These are phyloP conservation scores for Quercus lobata DNA, from an alignment of 331 rosid species.

Conservation along the genomic window DNA sequence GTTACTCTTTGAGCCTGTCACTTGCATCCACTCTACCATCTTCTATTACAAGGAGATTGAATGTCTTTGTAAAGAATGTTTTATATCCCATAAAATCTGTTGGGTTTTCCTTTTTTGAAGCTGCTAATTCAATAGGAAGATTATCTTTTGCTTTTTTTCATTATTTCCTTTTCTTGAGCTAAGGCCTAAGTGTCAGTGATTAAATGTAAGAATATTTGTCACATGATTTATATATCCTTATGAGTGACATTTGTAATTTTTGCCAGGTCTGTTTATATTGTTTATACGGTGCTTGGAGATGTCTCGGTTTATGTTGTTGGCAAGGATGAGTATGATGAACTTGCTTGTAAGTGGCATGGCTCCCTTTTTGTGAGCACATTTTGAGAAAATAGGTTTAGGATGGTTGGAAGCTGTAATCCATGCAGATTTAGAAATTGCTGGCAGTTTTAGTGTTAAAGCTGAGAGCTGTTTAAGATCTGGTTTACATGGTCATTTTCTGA, in stretches of 20 bases:
- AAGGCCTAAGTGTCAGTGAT: background rate
- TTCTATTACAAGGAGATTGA: background rate
- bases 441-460: background rate
- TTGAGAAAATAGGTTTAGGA: background rate
- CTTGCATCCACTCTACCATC: background rate
- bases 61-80: background rate
- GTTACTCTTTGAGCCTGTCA: background rate
- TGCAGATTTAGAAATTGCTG: background rate
- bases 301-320: slow-evolving; percentile 77
- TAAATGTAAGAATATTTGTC: background rate
- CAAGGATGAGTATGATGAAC: slow-evolving; percentile 79
- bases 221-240: background rate
- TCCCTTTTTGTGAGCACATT: background rate
- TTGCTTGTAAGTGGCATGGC: slow-evolving; percentile 52
- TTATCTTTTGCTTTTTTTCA: background rate
- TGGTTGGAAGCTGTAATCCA: background rate
- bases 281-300: slow-evolving; percentile 89
- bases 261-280: slow-evolving; percentile 89
- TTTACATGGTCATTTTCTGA: background rate
- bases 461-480: background rate
- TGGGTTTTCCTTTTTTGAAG: background rate
- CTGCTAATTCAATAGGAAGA: background rate
- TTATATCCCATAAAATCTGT: background rate
- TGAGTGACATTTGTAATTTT: background rate
- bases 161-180: background rate